phyloP scores from a whole-genome alignment of 2,329 filamentous ascomycete genomes.

The Sporothrix brunneoviolacea region DNA sequence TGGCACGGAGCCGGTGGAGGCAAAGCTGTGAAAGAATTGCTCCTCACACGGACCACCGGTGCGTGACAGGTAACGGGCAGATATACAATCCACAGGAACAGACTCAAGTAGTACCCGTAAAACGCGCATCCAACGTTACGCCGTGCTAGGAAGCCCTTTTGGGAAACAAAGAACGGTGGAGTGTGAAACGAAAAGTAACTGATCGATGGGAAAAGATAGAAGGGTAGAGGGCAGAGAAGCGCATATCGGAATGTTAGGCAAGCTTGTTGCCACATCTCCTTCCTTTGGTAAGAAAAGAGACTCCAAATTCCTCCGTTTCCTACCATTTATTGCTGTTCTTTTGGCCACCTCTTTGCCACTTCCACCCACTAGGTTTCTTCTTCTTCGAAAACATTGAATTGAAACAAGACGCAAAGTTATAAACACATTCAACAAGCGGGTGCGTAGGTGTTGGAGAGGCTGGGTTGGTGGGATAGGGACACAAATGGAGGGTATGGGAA shows the following conservation, averaged over 20 bases:
- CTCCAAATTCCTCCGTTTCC: background rate
- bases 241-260: no score
- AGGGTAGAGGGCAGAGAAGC: no score
- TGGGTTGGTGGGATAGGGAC: no score
- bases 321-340: conserved; percentile 1
- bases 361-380: no score
- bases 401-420: no score
- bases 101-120: background rate
- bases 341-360: no score
- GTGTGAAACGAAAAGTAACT: background rate
- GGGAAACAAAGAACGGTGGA: background rate
- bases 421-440: no score
- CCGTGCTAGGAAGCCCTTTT: background rate
- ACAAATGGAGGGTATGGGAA: no score
- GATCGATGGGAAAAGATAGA: background rate
- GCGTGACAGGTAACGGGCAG: conserved; percentile 1
- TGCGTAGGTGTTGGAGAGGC: no score
- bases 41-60: background rate
- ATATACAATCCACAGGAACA: conserved; percentile 3
- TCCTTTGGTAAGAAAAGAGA: no score
- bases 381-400: no score
- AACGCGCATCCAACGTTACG: conserved; percentile 1
- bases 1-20: conserved; percentile 36
- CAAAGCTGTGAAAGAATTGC: conserved; percentile 19
- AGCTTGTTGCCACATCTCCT: no score